A percentile compares a stretch with the other conserved stretches of the same genome.
These are phyloP conservation scores for Syzygium grande DNA, from an alignment of 345 rosid genomes.

Conservation along the genomic window DNA sequence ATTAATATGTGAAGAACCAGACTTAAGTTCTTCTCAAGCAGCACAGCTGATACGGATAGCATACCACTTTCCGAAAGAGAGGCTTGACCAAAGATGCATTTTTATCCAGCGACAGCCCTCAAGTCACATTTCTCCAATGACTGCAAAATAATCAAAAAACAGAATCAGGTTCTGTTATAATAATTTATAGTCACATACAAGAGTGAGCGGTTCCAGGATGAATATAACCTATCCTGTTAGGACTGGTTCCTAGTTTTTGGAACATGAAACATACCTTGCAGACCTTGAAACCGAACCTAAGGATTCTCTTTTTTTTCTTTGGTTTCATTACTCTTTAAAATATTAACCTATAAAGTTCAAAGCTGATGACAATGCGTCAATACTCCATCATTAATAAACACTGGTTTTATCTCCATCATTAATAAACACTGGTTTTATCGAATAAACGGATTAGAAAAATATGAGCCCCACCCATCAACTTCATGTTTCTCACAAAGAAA, in stretches of 20 bases:
- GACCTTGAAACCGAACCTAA: background rate
- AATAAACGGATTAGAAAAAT: background rate
- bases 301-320: background rate
- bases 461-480: background rate
- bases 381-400: background rate
- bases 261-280: background rate
- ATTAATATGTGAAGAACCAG: background rate
- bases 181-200: background rate
- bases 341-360: background rate
- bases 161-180: no score
- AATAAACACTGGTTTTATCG: background rate
- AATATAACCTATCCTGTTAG: background rate
- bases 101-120: conserved; percentile 1
- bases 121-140: no score
- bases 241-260: background rate
- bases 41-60: background rate
- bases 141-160: background rate
- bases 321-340: background rate
- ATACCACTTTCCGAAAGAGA: conserved; percentile 12
- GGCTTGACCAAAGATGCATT: conserved; percentile 14
- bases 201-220: no score
- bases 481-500: background rate
- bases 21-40: background rate
- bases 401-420: background rate
- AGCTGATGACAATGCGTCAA: background rate